These are phyloP conservation scores for Sporothrix schenckii DNA, from an alignment of 2,329 filamentous ascomycete species.

Conservation along the genomic window DNA sequence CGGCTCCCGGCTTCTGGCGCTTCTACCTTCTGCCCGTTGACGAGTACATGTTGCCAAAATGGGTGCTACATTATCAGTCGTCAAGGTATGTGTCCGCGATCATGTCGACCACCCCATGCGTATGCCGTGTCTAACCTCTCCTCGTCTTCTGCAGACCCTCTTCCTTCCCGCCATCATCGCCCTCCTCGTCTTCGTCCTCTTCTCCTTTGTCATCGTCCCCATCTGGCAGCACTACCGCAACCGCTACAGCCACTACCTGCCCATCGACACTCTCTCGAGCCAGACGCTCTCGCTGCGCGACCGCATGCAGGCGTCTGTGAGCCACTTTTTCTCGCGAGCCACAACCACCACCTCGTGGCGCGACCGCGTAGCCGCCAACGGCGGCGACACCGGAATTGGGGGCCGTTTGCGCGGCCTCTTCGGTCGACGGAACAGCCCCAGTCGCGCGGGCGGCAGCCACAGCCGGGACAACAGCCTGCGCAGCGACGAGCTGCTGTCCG, in stretches of 20 bases:
- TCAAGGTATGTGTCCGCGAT: constrained; percentile 43
- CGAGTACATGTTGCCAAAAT: constrained; percentile 36
- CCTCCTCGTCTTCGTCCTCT: constrained; percentile 66
- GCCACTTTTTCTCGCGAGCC: constrained; percentile 44
- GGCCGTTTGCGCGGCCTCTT: constrained; percentile 28
- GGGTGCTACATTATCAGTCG: constrained; percentile 45
- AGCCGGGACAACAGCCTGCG: constrained; percentile 32
- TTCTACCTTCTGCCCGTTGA: neutral
- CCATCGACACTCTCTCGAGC: constrained; percentile 64
- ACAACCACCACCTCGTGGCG: constrained; percentile 53
- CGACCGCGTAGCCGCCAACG: constrained; percentile 46
- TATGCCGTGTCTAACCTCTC: neutral
- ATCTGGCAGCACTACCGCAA: constrained; percentile 70
- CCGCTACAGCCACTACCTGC: constrained; percentile 74
- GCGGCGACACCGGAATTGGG: constrained; percentile 39
- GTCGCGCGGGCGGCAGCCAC: neutral
- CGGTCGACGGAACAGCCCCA: constrained; percentile 29
- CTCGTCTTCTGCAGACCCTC: constrained; percentile 58
- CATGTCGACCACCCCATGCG: neutral
- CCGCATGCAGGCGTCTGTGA: constrained; percentile 51
- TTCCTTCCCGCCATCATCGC: constrained; percentile 72
- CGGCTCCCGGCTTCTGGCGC: neutral
- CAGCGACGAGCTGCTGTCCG: constrained; percentile 48
- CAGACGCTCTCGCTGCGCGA: constrained; percentile 59
- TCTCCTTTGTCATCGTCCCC: constrained; percentile 68